Base-by-base conservation (phyloP, 495 filamentous ascomycete species). In the Hypoxylon cercidicola region DNA sequence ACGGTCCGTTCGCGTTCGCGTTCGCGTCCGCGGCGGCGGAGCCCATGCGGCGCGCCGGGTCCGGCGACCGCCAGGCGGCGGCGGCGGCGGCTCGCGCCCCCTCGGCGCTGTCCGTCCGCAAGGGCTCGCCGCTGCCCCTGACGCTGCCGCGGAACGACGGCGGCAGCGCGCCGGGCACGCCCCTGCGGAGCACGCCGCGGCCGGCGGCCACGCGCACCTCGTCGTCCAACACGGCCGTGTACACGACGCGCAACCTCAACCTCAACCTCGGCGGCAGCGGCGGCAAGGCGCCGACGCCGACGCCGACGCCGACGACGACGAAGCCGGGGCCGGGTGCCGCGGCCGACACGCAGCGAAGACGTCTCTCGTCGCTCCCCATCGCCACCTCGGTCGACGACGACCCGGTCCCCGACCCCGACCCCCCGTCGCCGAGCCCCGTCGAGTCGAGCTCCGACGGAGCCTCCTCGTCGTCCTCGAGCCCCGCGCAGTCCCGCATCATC, bases 81-180 rank as follows among this genome's bases (percentile, higher is more conserved):
- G n/a, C n/a, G n/a, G n/a, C n/a, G n/a, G n/a, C n/a, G n/a, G n/a
- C n/a, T 72, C 66, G 69, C 84, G 88, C 84, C 37, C 84, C 88
- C 0, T 90, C 87, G 11, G 79, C 87, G 1, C 78, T 92, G 28
- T 86, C 87, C 4, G 76, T 86, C 28, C 85, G 89, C 23, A 90
- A 83, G 70, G 90, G 91, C 15, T 80, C 80, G 19, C 81, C 82
- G 8, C 67, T 83, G 4, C 78, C 79, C n/a, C n/a, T n/a, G n/a
- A n/a, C n/a, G n/a, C n/a, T n/a, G n/a, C n/a, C n/a, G 32, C 80
- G 80, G 70, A 81, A 80, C 53, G 84, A 84, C 30, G 68, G 50
- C 19, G n/a, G n/a, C n/a, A 73, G 66, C 54, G 50, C 65, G 3
- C 71, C 80, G 2, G 77, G 75, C 16, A 77, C 75, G 2, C 74